These are phyloP conservation scores for Verticillium nonalfalfae DNA, from an alignment of 2,329 filamentous ascomycete genomes.

Conservation along the genomic window DNA sequence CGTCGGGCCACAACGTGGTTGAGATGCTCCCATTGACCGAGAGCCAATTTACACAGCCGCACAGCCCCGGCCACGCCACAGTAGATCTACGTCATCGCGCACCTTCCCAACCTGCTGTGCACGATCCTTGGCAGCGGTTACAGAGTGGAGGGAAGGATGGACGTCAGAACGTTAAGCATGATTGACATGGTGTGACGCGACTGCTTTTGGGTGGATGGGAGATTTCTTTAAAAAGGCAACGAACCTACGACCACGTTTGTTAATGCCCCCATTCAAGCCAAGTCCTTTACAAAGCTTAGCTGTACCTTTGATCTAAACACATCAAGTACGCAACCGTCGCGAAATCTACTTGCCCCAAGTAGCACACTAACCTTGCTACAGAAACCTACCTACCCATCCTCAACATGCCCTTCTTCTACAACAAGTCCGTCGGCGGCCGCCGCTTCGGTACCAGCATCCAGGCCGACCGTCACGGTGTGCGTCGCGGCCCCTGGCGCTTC, in stretches of 20 bases:
- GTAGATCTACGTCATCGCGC: neutral
- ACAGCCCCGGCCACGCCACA: neutral
- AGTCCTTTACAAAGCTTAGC: neutral
- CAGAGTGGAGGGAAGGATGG: neutral
- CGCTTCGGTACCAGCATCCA: slow-evolving; percentile 44
- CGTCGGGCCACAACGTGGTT: neutral
- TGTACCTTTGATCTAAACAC: neutral
- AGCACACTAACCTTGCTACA: neutral
- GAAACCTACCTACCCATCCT: neutral
- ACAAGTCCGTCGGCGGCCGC: slow-evolving; percentile 37
- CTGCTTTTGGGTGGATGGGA: neutral
- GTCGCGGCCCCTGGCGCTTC: slow-evolving; percentile 44
- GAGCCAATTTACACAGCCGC: neutral
- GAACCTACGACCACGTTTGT: neutral
- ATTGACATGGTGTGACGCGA: neutral
- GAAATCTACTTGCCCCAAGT: neutral
- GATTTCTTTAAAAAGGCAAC: neutral
- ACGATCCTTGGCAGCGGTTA: neutral
- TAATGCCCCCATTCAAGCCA: neutral
- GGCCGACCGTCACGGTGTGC: slow-evolving; percentile 37
- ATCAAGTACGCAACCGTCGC: neutral
- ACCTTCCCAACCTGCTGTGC: neutral
- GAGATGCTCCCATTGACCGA: neutral
- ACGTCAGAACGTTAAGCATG: neutral
- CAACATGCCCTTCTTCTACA: slow-evolving; percentile 41